Base-by-base conservation (phyloP, 345 rosid species). In the Brassica carinata region DNA sequence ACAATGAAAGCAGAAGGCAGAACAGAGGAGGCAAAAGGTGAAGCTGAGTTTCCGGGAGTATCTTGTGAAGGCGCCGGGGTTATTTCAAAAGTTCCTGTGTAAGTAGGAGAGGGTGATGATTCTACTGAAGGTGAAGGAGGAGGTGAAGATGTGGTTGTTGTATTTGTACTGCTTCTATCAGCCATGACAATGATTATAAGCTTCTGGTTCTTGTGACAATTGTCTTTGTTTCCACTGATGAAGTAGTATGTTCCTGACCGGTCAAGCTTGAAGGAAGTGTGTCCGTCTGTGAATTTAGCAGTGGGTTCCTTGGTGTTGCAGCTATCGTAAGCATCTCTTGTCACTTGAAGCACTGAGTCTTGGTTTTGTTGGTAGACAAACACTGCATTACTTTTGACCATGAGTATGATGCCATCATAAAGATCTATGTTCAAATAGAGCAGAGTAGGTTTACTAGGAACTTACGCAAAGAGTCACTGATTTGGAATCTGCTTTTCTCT, bases 161-260 rank as follows among this genome's bases (percentile, higher is more conserved):
- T 81, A 5, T 33, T 15, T 71, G 80, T 77, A 43, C 14, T 83
- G 85, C 72, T 83, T 76, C 98, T 84, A 43, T 87, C 87, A 3
- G 94, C 91, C 76, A 90, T 61, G 64, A 94, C 94, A 6, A 84
- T 67, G 0, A 87, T 75, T 2, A 19, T 72, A 29, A 94, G 15
- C 84, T 92, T 92, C 77, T 90, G 84, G 33, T 85, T 85, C 75
- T 89, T 90, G 64, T 72, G 67, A 77, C 98, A 89, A 74, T 86
- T 83, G 0, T 88, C 88, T 80, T 79, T 82, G 80, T 84, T 89
- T 66, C 96, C 94, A 27, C 93, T 92, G 65, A 89, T 89, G 90
- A 89, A 90, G 78, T 90, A 78, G 82, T 63, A 77, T 17, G 92
- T 82, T 5, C 96, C 94, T 0, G 92, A 89, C 0, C 27, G 77